Base-by-base conservation (phyloP, 1,284 basidiomycete genomes). In the Meripilus lineatus region DNA sequence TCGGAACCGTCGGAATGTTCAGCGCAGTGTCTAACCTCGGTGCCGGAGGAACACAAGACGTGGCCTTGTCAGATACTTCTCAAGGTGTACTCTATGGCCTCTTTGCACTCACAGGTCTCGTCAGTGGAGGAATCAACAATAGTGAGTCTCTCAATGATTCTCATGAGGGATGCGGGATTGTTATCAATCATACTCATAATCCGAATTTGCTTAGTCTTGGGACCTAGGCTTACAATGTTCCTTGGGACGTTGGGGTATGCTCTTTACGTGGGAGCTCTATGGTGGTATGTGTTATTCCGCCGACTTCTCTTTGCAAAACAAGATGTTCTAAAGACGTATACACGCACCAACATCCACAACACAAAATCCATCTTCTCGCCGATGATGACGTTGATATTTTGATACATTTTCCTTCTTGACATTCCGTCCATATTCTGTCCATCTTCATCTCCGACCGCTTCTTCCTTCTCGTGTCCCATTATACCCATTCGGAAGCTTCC, bases 1-100 rank as follows among this genome's bases (percentile, higher is more conserved):
- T 72, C 52, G 63, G 64, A 15, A 68, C 69, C 11, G 65, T 69
- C 22, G 75, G 76, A 45, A 70, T 77, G 66, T 77, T 72, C 66
- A 71, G 67, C 45, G 74, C 75, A 15, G 59, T 74, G 33, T 60
- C 62, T 40, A 70, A 69, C 55, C 58, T 74, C 33, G 71, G 71
- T 45, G 72, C 71, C 8, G 72, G 70, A 54, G 72, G 72, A 38
- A 62, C 63, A 1, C 63, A 70, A 50, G 67, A 74, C 48, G 56
- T 69, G 40, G 49, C 61, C 4, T 64, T 72, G 24, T 64, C 64
- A 17, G 68, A 71, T 53, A 71, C 57, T 17, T 59, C 68, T 15
- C 69, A 72, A 52, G 63, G 61, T 48, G 66, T 73, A n/a, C 63
- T 74, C 26, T 74, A 75, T 52, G 71, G 62, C 34, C 47, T 56